Conservation (phyloP, 805 yeast genomes). For the Nakazawaea ambrosiae region DNA sequence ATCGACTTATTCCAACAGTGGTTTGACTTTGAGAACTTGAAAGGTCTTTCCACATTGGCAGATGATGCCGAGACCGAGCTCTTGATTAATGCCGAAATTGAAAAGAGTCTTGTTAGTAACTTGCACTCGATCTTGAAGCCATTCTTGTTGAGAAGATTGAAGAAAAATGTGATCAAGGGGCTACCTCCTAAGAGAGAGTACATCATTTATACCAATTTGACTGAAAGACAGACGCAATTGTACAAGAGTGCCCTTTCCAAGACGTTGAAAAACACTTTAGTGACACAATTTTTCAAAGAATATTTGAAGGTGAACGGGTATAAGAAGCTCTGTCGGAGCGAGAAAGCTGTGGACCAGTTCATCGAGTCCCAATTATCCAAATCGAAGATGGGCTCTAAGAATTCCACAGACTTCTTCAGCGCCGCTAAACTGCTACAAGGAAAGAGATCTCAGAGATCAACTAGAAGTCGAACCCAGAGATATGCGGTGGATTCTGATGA, state of each 20-base stretch:
- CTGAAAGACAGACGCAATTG: conserved; percentile 55
- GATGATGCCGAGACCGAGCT: conserved; percentile 37
- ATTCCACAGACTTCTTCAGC: background rate
- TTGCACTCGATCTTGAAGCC: conserved; percentile 87
- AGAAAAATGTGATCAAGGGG: conserved; percentile 58
- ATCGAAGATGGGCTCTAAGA: background rate
- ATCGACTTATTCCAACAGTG: conserved; percentile 85
- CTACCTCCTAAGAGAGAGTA: conserved; percentile 91
- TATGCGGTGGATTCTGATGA: conserved; percentile 7
- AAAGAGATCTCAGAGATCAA: conserved; percentile 4
- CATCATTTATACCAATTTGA: conserved; percentile 64
- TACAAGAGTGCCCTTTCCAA: conserved; percentile 46
- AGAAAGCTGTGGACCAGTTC: conserved; percentile 31
- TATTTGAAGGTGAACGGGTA: conserved; percentile 36
- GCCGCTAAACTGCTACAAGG: background rate
- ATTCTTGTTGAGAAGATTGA: conserved; percentile 75
- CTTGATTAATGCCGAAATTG: conserved; percentile 49
- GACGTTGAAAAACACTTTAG: conserved; percentile 35
- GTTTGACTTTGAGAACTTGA: conserved; percentile 76
- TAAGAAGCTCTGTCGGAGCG: conserved; percentile 10
- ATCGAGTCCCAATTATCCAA: conserved; percentile 17
- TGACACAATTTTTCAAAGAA: conserved; percentile 43
- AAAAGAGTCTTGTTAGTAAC: conserved; percentile 60
- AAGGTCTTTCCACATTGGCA: conserved; percentile 26
- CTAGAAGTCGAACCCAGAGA: conserved; percentile 1